These are phyloP conservation scores for Aegilops speltoides DNA, from an alignment of 176 grass and related monocot species.

Conservation along the genomic window DNA sequence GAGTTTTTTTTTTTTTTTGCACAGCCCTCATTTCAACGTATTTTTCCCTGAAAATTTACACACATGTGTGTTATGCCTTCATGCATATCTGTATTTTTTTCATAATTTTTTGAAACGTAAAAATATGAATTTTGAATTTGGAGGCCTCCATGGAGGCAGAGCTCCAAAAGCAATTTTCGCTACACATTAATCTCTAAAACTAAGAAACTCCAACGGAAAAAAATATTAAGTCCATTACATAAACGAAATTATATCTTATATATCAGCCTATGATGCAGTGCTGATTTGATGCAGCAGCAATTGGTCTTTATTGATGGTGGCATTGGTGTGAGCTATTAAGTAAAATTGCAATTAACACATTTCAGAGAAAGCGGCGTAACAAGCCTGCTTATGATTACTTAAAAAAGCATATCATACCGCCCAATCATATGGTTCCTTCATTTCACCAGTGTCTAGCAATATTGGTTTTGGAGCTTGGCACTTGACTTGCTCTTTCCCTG, in stretches of 20 bases:
- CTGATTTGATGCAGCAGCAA: neutral
- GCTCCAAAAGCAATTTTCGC: too few species aligned
- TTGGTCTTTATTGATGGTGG: neutral
- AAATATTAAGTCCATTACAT: neutral
- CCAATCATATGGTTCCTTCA: conserved; percentile 92
- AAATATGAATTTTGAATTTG: too few species aligned
- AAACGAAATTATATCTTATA: conserved; percentile 2
- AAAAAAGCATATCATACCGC: conserved; percentile 59
- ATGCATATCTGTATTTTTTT: too few species aligned
- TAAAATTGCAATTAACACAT: neutral
- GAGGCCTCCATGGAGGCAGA: too few species aligned
- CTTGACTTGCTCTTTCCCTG: conserved; percentile 67
- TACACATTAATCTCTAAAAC: neutral
- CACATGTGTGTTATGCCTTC: too few species aligned
- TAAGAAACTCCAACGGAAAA: neutral
- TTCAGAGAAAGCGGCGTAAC: neutral
- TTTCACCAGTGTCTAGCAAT: conserved; percentile 97
- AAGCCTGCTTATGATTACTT: neutral
- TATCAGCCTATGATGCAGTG: neutral
- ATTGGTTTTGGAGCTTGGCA: conserved; percentile 97
- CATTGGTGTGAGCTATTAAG: conserved; percentile 5
- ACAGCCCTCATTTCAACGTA: too few species aligned
- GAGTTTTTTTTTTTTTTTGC: too few species aligned
- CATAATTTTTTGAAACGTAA: too few species aligned
- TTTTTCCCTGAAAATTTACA: too few species aligned